Evolutionary conservation across 768 basidiomycete genomes (phyloP).

Genomic region (Flagelloscypha sp.): DNA sequence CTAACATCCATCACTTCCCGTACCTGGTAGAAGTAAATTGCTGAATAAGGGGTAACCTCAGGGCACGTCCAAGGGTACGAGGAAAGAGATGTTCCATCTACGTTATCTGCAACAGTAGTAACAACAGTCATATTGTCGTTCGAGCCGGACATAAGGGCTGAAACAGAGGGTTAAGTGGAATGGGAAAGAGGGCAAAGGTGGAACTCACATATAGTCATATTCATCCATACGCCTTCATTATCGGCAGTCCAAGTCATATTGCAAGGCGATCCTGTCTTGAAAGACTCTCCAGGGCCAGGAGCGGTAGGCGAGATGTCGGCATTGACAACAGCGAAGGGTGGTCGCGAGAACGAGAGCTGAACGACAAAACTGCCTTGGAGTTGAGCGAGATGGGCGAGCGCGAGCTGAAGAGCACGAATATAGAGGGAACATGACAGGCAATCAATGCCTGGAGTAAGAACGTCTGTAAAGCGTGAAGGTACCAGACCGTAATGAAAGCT

Average conservation of each 20-base stretch:
- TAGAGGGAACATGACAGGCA: neutral
- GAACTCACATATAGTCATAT: slow-evolving; percentile 28
- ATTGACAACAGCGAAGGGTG: slow-evolving; percentile 5
- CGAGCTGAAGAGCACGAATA: slow-evolving; percentile 1
- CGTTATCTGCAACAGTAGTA: slow-evolving; percentile 16
- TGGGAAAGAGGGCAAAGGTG: neutral
- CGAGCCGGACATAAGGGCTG: slow-evolving; percentile 32
- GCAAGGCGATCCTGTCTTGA: slow-evolving; percentile 24
- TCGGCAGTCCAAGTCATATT: slow-evolving; percentile 26
- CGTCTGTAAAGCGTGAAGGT: slow-evolving; percentile 1
- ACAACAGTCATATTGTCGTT: slow-evolving; percentile 27
- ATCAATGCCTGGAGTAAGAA: neutral
- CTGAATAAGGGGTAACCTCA: slow-evolving; percentile 25
- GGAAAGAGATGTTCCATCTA: slow-evolving; percentile 25
- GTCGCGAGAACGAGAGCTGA: slow-evolving; percentile 7
- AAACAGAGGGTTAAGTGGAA: neutral
- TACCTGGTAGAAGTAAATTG: slow-evolving; percentile 35
- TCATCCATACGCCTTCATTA: slow-evolving; percentile 23
- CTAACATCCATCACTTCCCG: neutral
- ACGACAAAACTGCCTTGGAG: slow-evolving; percentile 2
- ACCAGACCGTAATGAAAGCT: slow-evolving; percentile 5
- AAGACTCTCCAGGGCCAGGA: slow-evolving; percentile 30
- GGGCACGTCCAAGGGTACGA: slow-evolving; percentile 31
- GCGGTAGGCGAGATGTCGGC: slow-evolving; percentile 22
- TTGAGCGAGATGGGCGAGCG: slow-evolving; percentile 4